These are phyloP conservation scores for Closterium sp. DNA, from an alignment of 139 green algal species.

Conservation along the genomic window DNA sequence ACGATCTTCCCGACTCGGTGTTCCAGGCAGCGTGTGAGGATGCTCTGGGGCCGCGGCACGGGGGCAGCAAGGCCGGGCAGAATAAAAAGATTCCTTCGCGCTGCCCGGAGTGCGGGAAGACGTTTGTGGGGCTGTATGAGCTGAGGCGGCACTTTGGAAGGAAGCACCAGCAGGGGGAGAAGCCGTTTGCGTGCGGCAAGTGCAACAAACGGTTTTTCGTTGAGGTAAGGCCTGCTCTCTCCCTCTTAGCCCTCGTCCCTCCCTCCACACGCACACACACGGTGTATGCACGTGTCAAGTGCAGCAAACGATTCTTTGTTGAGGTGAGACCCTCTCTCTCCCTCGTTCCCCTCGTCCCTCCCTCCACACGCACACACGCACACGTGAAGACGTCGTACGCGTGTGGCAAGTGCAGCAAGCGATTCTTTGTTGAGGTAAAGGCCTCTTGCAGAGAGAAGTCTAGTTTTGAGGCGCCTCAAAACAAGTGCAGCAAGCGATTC, in stretches of 20 bases:
- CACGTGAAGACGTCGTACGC: no score
- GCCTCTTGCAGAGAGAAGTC: no score
- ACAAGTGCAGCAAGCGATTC: no score
- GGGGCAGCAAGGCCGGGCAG: constrained; percentile 18
- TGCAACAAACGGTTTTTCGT: constrained; percentile 48
- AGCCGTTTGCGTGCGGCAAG: constrained; percentile 40
- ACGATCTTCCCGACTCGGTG: constrained; percentile 21
- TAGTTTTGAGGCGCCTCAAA: no score
- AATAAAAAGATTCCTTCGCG: constrained; percentile 52
- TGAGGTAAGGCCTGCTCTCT: constrained; percentile 31
- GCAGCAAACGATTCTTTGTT: constrained; percentile 42
- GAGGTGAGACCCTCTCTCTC: constrained; percentile 17
- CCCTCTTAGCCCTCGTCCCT: no score
- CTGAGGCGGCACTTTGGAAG: constrained; percentile 46
- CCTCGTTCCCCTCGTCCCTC: no score
- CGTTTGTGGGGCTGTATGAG: constrained; percentile 53
- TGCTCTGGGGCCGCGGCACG: background rate
- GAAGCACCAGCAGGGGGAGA: constrained; percentile 48
- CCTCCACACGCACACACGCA: no score
- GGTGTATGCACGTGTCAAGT: constrained; percentile 25
- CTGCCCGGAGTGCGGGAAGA: constrained; percentile 43
- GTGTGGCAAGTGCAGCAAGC: no score
- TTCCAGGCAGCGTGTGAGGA: background rate
- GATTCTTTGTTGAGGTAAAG: no score
- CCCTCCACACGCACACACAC: constrained; percentile 31